Conservation (phyloP, 768 basidiomycete species). For the Lyophyllum shimeji region DNA sequence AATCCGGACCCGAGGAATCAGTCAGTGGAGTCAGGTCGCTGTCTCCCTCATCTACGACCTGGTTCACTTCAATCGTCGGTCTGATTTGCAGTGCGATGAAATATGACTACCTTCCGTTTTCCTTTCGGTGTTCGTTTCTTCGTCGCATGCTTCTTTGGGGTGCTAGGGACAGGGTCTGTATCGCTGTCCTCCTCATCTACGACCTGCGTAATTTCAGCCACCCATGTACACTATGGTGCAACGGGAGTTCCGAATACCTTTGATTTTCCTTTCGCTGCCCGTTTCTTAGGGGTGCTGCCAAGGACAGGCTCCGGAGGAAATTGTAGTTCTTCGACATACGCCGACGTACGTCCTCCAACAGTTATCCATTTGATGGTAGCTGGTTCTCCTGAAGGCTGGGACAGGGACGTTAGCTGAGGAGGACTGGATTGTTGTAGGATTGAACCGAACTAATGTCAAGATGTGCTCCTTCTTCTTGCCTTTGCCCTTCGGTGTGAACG, state of each 20-base stretch:
- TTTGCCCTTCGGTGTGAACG: slow-evolving; percentile 43
- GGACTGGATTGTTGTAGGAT: neutral
- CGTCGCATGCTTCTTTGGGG: too few species aligned
- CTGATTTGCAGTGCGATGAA: neutral
- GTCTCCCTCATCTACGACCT: slow-evolving; percentile 15
- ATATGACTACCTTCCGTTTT: slow-evolving; percentile 2
- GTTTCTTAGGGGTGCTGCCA: neutral
- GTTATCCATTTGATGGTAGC: slow-evolving; percentile 76
- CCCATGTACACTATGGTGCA: too few species aligned
- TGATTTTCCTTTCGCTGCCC: neutral
- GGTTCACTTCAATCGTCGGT: neutral
- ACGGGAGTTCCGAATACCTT: too few species aligned
- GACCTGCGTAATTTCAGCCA: too few species aligned
- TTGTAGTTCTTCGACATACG: slow-evolving; percentile 68
- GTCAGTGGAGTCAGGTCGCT: slow-evolving; percentile 21
- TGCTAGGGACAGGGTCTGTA: slow-evolving; percentile 2
- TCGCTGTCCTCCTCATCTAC: too few species aligned
- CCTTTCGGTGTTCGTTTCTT: neutral
- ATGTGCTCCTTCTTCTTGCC: slow-evolving; percentile 50
- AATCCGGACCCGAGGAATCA: slow-evolving; percentile 16
- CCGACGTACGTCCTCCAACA: slow-evolving; percentile 77
- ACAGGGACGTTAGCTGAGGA: neutral
- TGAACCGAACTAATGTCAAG: slow-evolving; percentile 45
- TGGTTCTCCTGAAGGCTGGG: slow-evolving; percentile 64
- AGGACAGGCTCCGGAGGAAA: slow-evolving; percentile 18